Evolutionary conservation across 2,329 filamentous ascomycete genomes (phyloP).

Genomic region (Penicillium palitans): DNA sequence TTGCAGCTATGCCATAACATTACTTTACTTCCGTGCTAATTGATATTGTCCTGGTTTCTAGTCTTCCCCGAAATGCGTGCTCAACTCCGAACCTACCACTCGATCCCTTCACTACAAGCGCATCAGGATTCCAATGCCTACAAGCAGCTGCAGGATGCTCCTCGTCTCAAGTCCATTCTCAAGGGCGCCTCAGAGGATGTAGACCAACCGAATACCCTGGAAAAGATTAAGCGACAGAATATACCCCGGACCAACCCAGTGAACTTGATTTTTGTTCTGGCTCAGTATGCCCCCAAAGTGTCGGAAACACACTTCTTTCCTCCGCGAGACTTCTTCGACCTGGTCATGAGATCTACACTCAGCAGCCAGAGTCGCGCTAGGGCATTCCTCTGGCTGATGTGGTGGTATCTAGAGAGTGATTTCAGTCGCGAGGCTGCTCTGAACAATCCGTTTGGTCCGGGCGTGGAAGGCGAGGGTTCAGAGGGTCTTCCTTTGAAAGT

Average conservation of each 20-base stretch:
- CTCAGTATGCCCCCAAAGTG: constrained; percentile 83
- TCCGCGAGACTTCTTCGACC: constrained; percentile 87
- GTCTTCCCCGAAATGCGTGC: constrained; percentile 99
- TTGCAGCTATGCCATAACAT: neutral
- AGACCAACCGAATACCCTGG: constrained; percentile 77
- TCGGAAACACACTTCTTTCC: constrained; percentile 89
- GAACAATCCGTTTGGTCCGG: constrained; percentile 82
- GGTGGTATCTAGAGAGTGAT: constrained; percentile 97
- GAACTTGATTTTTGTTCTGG: constrained; percentile 93
- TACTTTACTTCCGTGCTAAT: constrained; percentile 6
- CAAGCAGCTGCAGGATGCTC: constrained; percentile 96
- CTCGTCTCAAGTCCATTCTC: constrained; percentile 91
- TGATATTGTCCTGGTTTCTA: constrained; percentile 39
- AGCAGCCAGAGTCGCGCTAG: constrained; percentile 79
- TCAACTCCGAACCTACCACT: constrained; percentile 94
- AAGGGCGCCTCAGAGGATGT: constrained; percentile 94
- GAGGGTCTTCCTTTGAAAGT: constrained; percentile 50
- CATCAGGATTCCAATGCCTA: constrained; percentile 94
- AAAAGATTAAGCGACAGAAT: constrained; percentile 70
- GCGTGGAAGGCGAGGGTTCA: constrained; percentile 45
- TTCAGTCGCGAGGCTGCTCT: constrained; percentile 85
- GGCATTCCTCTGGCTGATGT: constrained; percentile 97
- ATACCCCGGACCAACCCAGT: constrained; percentile 92
- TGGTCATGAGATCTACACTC: constrained; percentile 86
- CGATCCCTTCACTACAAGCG: constrained; percentile 92